These are phyloP conservation scores for Cladosporium halotolerans DNA, from an alignment of 2,329 filamentous ascomycete genomes.

Conservation along the genomic window DNA sequence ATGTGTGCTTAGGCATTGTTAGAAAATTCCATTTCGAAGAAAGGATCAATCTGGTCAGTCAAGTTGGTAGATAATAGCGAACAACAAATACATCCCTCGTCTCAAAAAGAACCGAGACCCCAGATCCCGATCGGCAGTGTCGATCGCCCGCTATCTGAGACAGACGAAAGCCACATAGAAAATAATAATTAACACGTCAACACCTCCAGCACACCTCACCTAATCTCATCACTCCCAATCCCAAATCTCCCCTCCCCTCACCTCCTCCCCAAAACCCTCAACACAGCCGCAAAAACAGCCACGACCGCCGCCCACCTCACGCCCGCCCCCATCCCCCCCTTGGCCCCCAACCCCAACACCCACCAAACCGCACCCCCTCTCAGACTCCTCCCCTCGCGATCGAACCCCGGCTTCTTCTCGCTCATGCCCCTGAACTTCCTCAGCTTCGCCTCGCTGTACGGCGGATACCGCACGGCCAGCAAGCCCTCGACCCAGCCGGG, in stretches of 20 bases:
- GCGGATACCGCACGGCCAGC: constrained; percentile 61
- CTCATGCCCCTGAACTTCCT: constrained; percentile 46
- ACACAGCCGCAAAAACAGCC: constrained; percentile 17
- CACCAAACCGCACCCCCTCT: constrained; percentile 27
- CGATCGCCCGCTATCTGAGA: no score
- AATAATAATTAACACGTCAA: no score
- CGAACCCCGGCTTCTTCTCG: constrained; percentile 53
- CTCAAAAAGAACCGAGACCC: no score
- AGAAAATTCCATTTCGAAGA: no score
- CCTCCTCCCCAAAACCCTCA: constrained; percentile 9
- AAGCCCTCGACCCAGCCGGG: constrained; percentile 62
- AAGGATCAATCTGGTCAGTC: no score
- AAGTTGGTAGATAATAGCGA: no score
- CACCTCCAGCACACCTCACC: no score
- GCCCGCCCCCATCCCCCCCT: constrained; percentile 20
- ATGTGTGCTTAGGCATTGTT: no score
- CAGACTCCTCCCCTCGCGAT: constrained; percentile 45
- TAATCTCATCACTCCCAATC: no score
- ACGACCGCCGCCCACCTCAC: constrained; percentile 25
- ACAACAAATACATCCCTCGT: no score
- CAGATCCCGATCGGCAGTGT: no score
- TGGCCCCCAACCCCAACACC: constrained; percentile 27
- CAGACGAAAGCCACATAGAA: no score
- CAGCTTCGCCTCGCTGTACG: constrained; percentile 50
- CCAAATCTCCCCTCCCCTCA: background rate